Conservation (phyloP, 2,329 filamentous ascomycete species). For the Teratosphaeria pseudoeucalypti region DNA sequence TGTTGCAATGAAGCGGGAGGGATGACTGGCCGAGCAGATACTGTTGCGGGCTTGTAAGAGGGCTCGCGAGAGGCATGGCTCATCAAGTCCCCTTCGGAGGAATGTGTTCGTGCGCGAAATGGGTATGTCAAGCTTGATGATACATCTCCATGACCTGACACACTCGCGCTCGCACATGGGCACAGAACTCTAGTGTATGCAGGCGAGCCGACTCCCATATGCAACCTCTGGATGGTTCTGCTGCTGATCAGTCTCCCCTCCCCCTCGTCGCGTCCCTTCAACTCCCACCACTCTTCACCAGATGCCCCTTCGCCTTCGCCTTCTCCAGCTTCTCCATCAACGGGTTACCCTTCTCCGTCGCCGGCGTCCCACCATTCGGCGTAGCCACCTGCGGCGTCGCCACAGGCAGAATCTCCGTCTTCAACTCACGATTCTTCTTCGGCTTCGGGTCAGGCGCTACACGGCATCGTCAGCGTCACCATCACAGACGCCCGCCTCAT, state of each 20-base stretch:
- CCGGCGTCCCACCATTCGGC: neutral
- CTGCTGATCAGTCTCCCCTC: neutral
- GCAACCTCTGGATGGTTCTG: neutral
- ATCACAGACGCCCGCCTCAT: neutral
- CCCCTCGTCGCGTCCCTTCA: too few species aligned
- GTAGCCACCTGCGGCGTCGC: conserved; percentile 3
- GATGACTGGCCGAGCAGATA: too few species aligned
- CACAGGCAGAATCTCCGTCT: conserved; percentile 44
- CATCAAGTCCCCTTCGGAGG: too few species aligned
- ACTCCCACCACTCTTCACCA: neutral
- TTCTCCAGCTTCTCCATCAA: neutral
- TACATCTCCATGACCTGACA: too few species aligned
- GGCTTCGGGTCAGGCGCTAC: conserved; percentile 52
- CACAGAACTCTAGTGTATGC: too few species aligned
- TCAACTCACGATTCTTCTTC: conserved; percentile 54
- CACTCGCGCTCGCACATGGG: too few species aligned
- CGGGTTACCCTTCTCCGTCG: neutral
- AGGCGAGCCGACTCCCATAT: too few species aligned
- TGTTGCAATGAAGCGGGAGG: too few species aligned
- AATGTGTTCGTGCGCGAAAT: too few species aligned
- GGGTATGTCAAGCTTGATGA: too few species aligned
- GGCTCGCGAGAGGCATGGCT: too few species aligned
- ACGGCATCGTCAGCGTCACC: neutral
- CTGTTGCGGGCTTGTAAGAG: too few species aligned
- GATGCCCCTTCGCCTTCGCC: neutral